Base-by-base conservation (phyloP, 345 rosid genomes). In the Psidium guajava region DNA sequence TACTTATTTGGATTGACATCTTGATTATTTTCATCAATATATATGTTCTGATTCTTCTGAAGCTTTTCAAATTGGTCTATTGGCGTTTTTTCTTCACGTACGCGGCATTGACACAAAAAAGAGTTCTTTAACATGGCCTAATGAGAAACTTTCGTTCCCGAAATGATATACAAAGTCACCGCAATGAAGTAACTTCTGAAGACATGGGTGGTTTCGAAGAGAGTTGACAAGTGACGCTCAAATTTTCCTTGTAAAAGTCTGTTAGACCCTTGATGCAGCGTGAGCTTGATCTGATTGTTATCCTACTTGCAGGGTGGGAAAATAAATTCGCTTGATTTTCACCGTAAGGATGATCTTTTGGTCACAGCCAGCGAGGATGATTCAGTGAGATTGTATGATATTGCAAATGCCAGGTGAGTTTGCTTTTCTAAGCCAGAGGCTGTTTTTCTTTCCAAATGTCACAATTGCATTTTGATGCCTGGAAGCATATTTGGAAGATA, bases 341-440 rank as follows among this genome's bases (percentile, higher is more conserved):
- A 97, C 86, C 92, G 99, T 3, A 96, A 97, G 81, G 99, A 97
- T 74, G 99, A 96, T 86, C 88, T 97, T 77, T 85, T 97, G 85
- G 97, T 97, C 32, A 96, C 99, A 5, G 95, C 99, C 3, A 95
- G 98, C 83, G 99, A 96, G 69, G 99, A 97, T 73, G 98, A 95
- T 90, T 96, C 99, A 4, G 97, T 97, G 83, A 96, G 99, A 13
- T 97, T 97, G 73, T 96, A 90, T 83, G 98, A 97, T 88, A 96
- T 97, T 86, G 94, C 92, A 50, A 93, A 91, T 92, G 99, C 99
- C 77, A 96, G 93, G 99, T 96, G 85, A 88, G 94, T 91, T 89
- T 85, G 82, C n/a, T 80, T 5, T 21, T 25, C 75, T 5, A 51
- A 54, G 54, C 47, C 73, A 36, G 47, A 18, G 80, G 80, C 25